Base-by-base conservation (phyloP, 1,284 basidiomycete genomes). In the Cutaneotrichosporon sp. region DNA sequence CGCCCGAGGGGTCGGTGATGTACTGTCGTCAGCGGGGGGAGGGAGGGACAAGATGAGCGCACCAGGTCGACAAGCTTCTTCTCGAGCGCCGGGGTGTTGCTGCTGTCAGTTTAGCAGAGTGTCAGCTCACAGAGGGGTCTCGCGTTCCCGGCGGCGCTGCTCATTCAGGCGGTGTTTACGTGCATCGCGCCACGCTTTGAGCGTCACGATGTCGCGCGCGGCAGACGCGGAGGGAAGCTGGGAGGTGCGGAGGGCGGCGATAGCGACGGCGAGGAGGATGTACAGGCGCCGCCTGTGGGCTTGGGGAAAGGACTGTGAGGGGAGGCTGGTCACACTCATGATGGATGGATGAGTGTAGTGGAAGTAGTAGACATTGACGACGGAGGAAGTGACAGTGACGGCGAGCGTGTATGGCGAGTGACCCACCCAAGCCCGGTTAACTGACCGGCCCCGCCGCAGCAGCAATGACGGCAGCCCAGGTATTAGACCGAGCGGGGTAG, bases 1-100 rank as follows among this genome's bases (percentile, higher is more conserved):
- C 83, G 1, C 87, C 87, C 0, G 80, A 71, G 2, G 75, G 73
- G 31, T 76, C 68, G 1, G 74, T 73, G 18, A 80, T 76, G 58
- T 79, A 81, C 75, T 80, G 55, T 0, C 3, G 16, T 57, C 11
- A 38, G 43, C 16, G n/a, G n/a, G n/a, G n/a, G n/a, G n/a, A n/a
- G n/a, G n/a, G n/a, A n/a, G n/a, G n/a, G n/a, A n/a, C n/a, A n/a
- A n/a, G n/a, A n/a, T n/a, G n/a, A n/a, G n/a, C n/a, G n/a, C n/a
- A 79, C 78, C 42, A 80, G 66, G 54, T 81, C 79, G 5, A 75
- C 76, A 64, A 79, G 69, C 69, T 77, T 76, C 72, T 77, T 78
- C 70, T 81, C 79, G 31, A 80, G 59, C 2, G 76, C 76, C 2
- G 78, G 78, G 2, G 78, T 80, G 49, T 78, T 79, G 14, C 78